Evolutionary conservation across 2,329 filamentous ascomycete genomes (phyloP).

Genomic region (Orbilia blumenaviensis): DNA sequence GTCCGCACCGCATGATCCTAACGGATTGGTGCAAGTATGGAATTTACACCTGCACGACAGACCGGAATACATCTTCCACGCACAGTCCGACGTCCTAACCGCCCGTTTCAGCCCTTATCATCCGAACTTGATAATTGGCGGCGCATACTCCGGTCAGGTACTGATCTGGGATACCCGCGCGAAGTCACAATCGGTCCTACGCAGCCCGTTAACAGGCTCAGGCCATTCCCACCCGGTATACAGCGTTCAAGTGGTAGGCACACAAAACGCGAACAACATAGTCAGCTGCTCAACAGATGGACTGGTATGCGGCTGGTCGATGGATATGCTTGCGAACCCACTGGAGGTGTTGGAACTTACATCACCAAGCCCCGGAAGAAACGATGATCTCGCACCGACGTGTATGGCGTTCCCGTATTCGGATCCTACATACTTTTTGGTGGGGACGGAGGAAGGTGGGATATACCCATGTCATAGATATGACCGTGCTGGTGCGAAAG

Average conservation of each 20-base stretch:
- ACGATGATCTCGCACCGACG: conserved; percentile 92
- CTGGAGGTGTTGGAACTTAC: conserved; percentile 91
- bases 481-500: conserved; percentile 95
- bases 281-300: conserved; percentile 96
- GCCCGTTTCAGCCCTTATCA: conserved; percentile 99
- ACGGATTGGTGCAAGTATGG: conserved; percentile 95
- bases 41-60: conserved; percentile 93
- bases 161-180: conserved; percentile 96
- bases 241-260: conserved; percentile 92
- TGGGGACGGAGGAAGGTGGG: conserved; percentile 93
- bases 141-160: conserved; percentile 95
- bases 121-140: conserved; percentile 93
- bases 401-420: conserved; percentile 94
- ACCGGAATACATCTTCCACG: conserved; percentile 95
- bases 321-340: conserved; percentile 96
- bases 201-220: conserved; percentile 92
- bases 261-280: conserved; percentile 98
- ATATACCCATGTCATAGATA: conserved; percentile 98
- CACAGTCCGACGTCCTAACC: conserved; percentile 91
- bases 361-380: conserved; percentile 78
- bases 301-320: conserved; percentile 94
- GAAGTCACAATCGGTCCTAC: conserved; percentile 88
- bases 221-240: conserved; percentile 98
- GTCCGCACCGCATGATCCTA: conserved; percentile 89
- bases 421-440: conserved; percentile 96